Base-by-base conservation (phyloP, 2,329 filamentous ascomycete species). In the Paracorniculantispora psalliotae region DNA sequence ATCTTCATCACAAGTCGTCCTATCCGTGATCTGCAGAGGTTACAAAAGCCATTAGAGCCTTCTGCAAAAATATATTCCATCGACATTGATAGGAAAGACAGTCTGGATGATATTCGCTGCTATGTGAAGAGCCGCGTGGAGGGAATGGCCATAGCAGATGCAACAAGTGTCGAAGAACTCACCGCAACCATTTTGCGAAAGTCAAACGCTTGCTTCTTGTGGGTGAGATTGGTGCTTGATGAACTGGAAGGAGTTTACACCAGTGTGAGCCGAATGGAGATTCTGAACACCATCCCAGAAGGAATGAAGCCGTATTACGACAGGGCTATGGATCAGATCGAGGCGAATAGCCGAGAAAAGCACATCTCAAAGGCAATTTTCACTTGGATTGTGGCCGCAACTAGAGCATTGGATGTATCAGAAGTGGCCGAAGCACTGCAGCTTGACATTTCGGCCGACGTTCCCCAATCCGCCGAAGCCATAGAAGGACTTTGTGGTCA, bases 191-290 rank as follows among this genome's bases (percentile, higher is more conserved):
- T 72, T 30, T 41, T 71, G 2, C 21, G 17, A 9, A 69, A 67
- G 51, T 69, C 71, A 4, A 62, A 63, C 25, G 68, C 64, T 5
- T 72, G 61, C 30, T 74, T 74, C 49, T 58, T 74, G 0, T 74
- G 72, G 72, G 65, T 67, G 2, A 33, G 53, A 10, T 60, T 73
- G 3, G 71, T 72, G 2, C 8, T 73, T 21, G 65, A 69, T 26
- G 66, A 72, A 47, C 62, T 74, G 1, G 61, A 65, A 28, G 48
- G 64, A 4, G 64, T 66, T 1, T 67, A 67, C 37, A 61, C 63
- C 1, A 47, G 63, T 2, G 63, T 69, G 28, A 66, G 64, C 6
- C 67, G 70, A 19, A 23, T 66, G n/a, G 23, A 65, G 17, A 64
- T 71, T 21, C 65, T 75, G 1, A 59, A 68, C 26, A 60, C 62